These are phyloP conservation scores for Fusarium devonianum DNA, from an alignment of 2,329 filamentous ascomycete species.

Conservation along the genomic window DNA sequence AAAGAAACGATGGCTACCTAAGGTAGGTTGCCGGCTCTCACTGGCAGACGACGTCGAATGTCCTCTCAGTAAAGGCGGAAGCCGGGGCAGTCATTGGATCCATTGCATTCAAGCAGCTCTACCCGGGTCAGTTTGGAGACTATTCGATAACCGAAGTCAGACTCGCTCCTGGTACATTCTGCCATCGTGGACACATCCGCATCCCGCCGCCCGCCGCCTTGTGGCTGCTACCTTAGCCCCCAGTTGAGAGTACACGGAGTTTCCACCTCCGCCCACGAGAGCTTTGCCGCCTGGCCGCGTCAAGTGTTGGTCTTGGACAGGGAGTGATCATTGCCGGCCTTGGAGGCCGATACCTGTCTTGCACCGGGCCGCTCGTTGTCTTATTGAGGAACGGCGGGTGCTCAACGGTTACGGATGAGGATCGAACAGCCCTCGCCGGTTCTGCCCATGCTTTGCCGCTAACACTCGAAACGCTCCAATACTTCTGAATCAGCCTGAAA, in stretches of 20 bases:
- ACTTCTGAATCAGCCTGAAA: too few relatives aligned
- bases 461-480: too few relatives aligned
- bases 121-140: not conserved
- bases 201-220: conserved; percentile 10
- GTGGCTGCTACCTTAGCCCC: not conserved
- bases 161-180: not conserved
- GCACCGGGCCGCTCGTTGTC: conserved; percentile 13
- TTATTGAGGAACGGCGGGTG: not conserved
- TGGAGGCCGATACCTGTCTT: conserved; percentile 4
- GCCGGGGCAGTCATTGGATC: too few relatives aligned
- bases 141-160: not conserved
- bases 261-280: conserved; percentile 13
- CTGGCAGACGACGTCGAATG: too few relatives aligned
- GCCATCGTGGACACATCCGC: conserved; percentile 5
- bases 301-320: not conserved
- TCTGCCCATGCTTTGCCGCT: not conserved
- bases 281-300: conserved; percentile 10
- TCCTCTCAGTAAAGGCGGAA: too few relatives aligned
- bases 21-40: too few relatives aligned
- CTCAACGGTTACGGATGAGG: not conserved
- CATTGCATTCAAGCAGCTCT: not conserved
- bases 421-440: conserved; percentile 7
- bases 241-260: conserved; percentile 2
- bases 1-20: too few relatives aligned
- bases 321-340: conserved; percentile 10